These are phyloP conservation scores for Cercospora sesami DNA, from an alignment of 2,329 filamentous ascomycete genomes.

Conservation along the genomic window DNA sequence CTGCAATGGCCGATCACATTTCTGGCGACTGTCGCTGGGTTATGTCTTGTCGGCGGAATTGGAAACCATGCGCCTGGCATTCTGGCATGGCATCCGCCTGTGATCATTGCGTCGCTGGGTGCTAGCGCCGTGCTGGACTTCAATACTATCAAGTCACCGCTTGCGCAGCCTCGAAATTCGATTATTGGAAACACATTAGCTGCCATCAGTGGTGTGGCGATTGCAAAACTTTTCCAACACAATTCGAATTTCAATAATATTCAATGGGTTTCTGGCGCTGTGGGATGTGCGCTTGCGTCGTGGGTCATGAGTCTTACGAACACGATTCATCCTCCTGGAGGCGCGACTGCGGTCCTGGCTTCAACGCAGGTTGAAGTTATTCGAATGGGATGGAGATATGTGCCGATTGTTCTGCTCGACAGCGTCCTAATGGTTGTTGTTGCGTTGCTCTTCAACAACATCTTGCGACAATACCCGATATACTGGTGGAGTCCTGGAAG, in stretches of 20 bases:
- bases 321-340: slow-evolving; percentile 53
- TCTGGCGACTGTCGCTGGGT: slow-evolving; percentile 47
- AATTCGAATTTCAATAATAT: slow-evolving; percentile 41
- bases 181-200: slow-evolving; percentile 49
- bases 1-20: slow-evolving; percentile 47
- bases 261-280: slow-evolving; percentile 48
- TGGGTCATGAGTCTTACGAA: slow-evolving; percentile 50
- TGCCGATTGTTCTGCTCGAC: slow-evolving; percentile 46
- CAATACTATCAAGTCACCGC: slow-evolving; percentile 49
- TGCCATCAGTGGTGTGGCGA: slow-evolving; percentile 47
- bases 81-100: slow-evolving; percentile 43
- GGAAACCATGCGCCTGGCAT: slow-evolving; percentile 45
- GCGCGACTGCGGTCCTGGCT: slow-evolving; percentile 51
- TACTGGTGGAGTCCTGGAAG: slow-evolving; percentile 53
- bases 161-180: slow-evolving; percentile 51
- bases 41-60: slow-evolving; percentile 46
- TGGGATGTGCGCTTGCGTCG: slow-evolving; percentile 47
- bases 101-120: slow-evolving; percentile 48
- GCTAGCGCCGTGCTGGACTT: slow-evolving; percentile 52
- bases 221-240: slow-evolving; percentile 50
- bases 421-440: slow-evolving; percentile 46
- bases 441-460: slow-evolving; percentile 49
- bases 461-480: slow-evolving; percentile 49
- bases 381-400: slow-evolving; percentile 50
- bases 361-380: slow-evolving; percentile 44